These are phyloP conservation scores for Boletus subcaerulescens DNA, from an alignment of 768 basidiomycete genomes.

Conservation along the genomic window DNA sequence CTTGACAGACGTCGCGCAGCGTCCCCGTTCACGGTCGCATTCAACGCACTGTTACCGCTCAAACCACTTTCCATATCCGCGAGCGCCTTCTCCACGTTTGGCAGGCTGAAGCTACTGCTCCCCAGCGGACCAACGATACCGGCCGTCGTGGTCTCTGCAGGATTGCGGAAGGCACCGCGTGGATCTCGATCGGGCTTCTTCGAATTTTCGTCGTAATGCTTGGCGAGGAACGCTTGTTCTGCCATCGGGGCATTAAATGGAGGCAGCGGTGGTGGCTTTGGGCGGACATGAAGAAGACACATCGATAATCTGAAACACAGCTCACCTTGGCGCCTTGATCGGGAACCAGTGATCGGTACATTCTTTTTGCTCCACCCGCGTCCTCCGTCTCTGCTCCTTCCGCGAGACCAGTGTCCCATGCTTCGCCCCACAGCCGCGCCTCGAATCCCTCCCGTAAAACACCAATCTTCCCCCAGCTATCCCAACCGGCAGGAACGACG, in stretches of 20 bases:
- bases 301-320: too few species aligned
- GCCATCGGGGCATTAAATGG: too few species aligned
- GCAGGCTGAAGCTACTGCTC: too few species aligned
- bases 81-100: constrained; percentile 84
- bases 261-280: constrained; percentile 60
- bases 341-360: constrained; percentile 71
- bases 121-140: too few species aligned
- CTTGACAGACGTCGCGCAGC: constrained; percentile 34
- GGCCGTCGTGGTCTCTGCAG: constrained; percentile 57
- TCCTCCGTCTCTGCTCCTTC: constrained; percentile 39
- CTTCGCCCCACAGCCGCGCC: constrained; percentile 72
- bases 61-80: constrained; percentile 80
- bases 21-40: constrained; percentile 35
- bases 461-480: constrained; percentile 94
- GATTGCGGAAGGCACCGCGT: constrained; percentile 80
- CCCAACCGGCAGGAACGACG: constrained; percentile 95
- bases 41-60: constrained; percentile 31
- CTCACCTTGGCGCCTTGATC: constrained; percentile 73
- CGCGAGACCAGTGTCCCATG: constrained; percentile 72
- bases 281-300: constrained; percentile 1
- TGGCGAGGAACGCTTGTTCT: constrained; percentile 88
- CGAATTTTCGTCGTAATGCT: too few species aligned
- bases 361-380: constrained; percentile 55
- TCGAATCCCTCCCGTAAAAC: constrained; percentile 92
- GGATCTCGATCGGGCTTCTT: constrained; percentile 91